Evolutionary conservation across 768 basidiomycete genomes (phyloP).

Genomic region (Collybia nuda): DNA sequence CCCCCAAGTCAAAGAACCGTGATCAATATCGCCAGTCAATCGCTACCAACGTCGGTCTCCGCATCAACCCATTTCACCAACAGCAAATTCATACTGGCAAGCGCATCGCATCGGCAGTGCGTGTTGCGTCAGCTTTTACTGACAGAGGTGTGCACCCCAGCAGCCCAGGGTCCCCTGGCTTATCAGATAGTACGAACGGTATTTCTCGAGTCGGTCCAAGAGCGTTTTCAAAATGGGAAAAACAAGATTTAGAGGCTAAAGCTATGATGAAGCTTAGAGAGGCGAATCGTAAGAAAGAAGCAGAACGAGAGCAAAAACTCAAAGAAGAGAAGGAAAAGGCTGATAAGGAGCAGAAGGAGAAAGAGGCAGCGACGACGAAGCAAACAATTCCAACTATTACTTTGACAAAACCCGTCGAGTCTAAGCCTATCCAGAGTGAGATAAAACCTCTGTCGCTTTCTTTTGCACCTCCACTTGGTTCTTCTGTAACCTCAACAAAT

Average conservation of each 20-base stretch:
- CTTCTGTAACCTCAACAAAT: constrained; percentile 9
- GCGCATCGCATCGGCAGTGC: constrained; percentile 41
- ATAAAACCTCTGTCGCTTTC: constrained; percentile 17
- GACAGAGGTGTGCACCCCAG: constrained; percentile 7
- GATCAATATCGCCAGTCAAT: constrained; percentile 49
- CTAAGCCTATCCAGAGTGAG: constrained; percentile 18
- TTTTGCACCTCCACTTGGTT: constrained; percentile 17
- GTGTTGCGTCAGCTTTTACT: constrained; percentile 35
- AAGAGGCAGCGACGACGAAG: constrained; percentile 21
- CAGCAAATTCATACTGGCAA: constrained; percentile 23
- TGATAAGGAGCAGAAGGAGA: constrained; percentile 24
- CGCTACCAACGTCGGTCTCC: constrained; percentile 39
- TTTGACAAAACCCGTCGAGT: constrained; percentile 26
- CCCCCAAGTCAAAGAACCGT: constrained; percentile 19
- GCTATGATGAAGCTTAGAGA: constrained; percentile 73
- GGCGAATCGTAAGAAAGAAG: constrained; percentile 42
- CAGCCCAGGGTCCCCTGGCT: constrained; percentile 23
- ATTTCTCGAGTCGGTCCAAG: constrained; percentile 28
- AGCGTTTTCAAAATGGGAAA: constrained; percentile 80
- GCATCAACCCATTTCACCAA: constrained; percentile 50
- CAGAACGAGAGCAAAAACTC: constrained; percentile 37
- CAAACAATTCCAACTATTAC: constrained; percentile 24
- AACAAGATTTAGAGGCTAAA: constrained; percentile 79
- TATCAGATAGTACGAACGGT: constrained; percentile 58
- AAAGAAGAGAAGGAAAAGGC: constrained; percentile 36